Evolutionary conservation across 2,329 filamentous ascomycete genomes (phyloP), one percentile per base, ranked within the genome.

Genomic region (Calonectria hongkongensis): DNA sequence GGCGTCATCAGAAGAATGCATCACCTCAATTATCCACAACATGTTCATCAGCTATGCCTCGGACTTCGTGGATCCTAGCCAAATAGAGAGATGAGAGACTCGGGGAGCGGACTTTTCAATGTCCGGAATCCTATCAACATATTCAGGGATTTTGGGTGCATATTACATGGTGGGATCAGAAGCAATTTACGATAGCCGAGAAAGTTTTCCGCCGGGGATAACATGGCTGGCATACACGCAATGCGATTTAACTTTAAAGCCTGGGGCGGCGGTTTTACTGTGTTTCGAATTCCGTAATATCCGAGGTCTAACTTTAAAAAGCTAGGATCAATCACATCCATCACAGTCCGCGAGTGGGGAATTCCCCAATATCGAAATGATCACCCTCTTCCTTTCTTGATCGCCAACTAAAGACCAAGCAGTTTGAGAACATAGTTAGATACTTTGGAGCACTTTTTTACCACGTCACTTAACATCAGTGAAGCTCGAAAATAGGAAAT

Each of bases 261-360:
- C 13, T 60, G 54, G 33, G n/a, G 36, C 54, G 21, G 21, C n/a
- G 54, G 54, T 41, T 60, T 41, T 60, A 60, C 39, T 41, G 36
- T 58, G 30, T 27, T 28, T 27, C 6, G 33, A 7, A 41, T 16
- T 18, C 33, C 13, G 33, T 60, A 60, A 60, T 18, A 28, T 4
- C 54, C 54, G 54, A 60, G 2, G 21, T 36, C 21, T 27, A 41
- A 27, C 21, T 33, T 41, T 15, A 60, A 27, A 9, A n/a, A 4
- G 10, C 54, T 12, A 60, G 33, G 33, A 60, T 60, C 36, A 18
- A n/a, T n/a, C 54, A 30, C n/a, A 16, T 58, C 4, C 33, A 21
- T 9, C 30, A 33, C 30, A 33, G 9, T 33, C 21, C 21, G 21
- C 18, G 33, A n/a, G 25, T 41, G 54, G 21, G 13, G 12, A 27